phyloP scores from a whole-genome alignment of 2,329 filamentous ascomycete genomes.

The Penicillium brasilianum region DNA sequence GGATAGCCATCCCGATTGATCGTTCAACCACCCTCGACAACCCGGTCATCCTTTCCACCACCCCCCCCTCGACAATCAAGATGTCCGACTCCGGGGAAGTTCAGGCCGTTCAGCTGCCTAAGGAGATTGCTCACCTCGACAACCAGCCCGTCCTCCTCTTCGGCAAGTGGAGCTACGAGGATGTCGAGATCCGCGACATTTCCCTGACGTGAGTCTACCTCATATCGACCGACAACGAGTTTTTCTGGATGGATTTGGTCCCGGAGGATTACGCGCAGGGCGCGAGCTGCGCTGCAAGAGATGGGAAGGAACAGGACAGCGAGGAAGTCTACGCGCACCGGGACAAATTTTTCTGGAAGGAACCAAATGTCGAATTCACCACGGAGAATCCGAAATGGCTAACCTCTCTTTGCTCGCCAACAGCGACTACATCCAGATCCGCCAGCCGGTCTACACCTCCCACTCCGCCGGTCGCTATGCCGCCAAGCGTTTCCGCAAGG shows the following conservation, averaged over 20 bases:
- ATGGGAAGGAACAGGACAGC: background rate
- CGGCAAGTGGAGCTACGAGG: slow-evolving; percentile 98
- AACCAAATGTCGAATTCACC: slow-evolving; percentile 6
- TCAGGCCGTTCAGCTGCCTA: slow-evolving; percentile 79
- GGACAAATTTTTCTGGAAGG: slow-evolving; percentile 12
- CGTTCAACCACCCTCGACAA: slow-evolving; percentile 48
- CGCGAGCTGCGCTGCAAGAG: background rate
- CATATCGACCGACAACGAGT: slow-evolving; percentile 19
- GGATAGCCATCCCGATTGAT: slow-evolving; percentile 42
- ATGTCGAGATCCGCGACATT: slow-evolving; percentile 99
- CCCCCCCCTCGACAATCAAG: slow-evolving; percentile 55
- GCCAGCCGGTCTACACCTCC: slow-evolving; percentile 97
- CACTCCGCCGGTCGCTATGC: slow-evolving; percentile 99
- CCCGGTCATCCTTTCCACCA: slow-evolving; percentile 44
- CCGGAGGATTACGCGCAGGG: background rate
- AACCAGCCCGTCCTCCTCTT: slow-evolving; percentile 89
- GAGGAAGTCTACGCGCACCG: slow-evolving; percentile 24
- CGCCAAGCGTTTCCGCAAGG: slow-evolving; percentile 99
- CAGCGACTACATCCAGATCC: slow-evolving; percentile 99
- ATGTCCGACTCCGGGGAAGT: slow-evolving; percentile 97
- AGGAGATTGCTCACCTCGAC: slow-evolving; percentile 80
- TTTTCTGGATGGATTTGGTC: slow-evolving; percentile 5
- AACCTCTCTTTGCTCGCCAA: slow-evolving; percentile 36
- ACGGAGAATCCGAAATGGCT: slow-evolving; percentile 31
- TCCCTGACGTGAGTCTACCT: slow-evolving; percentile 87